A percentile compares a stretch with the other conserved stretches of the same genome.
Conservation (phyloP, 1,139 yeast species). For the Debaryomyces fabryi region DNA sequence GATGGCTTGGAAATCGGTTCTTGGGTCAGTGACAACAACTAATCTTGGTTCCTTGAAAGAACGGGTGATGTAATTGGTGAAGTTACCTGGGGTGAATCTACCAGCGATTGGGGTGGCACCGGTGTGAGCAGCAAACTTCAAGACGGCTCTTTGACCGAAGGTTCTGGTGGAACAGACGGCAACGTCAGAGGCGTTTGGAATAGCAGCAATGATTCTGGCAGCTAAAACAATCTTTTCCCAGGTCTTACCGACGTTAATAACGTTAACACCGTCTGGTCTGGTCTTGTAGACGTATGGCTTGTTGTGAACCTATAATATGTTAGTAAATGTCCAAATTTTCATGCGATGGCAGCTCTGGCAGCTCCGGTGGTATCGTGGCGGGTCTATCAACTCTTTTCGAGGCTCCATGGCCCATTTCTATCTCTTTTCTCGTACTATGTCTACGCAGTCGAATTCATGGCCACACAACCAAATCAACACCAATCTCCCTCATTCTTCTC, state of each 20-base stretch:
- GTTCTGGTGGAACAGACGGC: conserved; percentile 99
- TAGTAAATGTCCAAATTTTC: conserved; percentile 28
- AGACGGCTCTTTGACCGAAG: conserved; percentile 99
- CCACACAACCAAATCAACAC: background rate
- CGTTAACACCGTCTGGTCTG: conserved; percentile 99
- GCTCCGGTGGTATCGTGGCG: background rate
- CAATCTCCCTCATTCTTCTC: background rate
- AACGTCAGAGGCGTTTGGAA: conserved; percentile 98
- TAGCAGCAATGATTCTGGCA: conserved; percentile 99
- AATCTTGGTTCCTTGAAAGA: conserved; percentile 99
- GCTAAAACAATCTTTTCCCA: conserved; percentile 99
- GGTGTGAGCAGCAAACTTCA: conserved; percentile 99
- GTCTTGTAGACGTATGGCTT: conserved; percentile 99
- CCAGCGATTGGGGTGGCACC: conserved; percentile 99
- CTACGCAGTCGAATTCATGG: background rate
- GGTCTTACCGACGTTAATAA: conserved; percentile 98
- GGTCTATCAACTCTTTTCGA: background rate
- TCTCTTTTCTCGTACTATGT: background rate
- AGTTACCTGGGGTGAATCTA: conserved; percentile 99
- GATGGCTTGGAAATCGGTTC: conserved; percentile 99
- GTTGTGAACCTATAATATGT: conserved; percentile 82
- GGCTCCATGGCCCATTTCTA: background rate
- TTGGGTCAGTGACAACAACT: conserved; percentile 99
- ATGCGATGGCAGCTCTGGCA: conserved; percentile 10
- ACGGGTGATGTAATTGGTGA: conserved; percentile 99